phyloP scores from a whole-genome alignment of 345 rosid species.

The Sonneratia alba region DNA sequence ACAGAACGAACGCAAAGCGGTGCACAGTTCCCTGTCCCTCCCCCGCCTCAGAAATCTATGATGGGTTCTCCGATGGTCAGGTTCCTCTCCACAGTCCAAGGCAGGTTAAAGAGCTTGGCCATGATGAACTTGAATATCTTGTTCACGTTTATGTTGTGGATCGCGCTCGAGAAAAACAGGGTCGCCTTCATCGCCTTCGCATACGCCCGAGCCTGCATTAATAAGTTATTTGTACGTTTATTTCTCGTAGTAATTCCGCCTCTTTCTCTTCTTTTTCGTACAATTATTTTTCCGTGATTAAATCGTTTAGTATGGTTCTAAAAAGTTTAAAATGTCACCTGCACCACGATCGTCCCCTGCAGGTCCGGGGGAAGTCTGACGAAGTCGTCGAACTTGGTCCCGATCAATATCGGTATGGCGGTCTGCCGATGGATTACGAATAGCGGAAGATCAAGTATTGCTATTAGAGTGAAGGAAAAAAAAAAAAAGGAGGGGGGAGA shows the following conservation, averaged over 20 bases:
- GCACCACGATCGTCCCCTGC: slow-evolving; percentile 82
- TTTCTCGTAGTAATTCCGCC: too few relatives aligned
- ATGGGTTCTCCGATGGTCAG: slow-evolving; percentile 88
- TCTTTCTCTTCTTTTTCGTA: too few relatives aligned
- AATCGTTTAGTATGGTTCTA: too few relatives aligned
- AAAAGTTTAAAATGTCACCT: slow-evolving; percentile 21
- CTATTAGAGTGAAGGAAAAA: not conserved
- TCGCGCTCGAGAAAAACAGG: slow-evolving; percentile 91
- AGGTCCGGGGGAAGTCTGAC: slow-evolving; percentile 76
- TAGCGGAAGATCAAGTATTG: too few relatives aligned
- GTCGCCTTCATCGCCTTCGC: slow-evolving; percentile 92
- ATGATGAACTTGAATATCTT: slow-evolving; percentile 90
- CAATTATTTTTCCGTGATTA: too few relatives aligned
- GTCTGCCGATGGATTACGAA: slow-evolving; percentile 30
- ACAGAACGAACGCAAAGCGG: not conserved
- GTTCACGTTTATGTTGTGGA: slow-evolving; percentile 91
- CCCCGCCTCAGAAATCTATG: slow-evolving; percentile 48
- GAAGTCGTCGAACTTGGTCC: slow-evolving; percentile 94
- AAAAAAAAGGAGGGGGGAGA: not conserved
- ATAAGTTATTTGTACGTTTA: too few relatives aligned
- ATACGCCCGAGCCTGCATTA: slow-evolving; percentile 75
- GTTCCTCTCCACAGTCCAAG: slow-evolving; percentile 81
- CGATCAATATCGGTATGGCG: slow-evolving; percentile 85
- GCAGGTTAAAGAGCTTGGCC: slow-evolving; percentile 84
- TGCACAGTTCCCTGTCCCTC: too few relatives aligned